Evolutionary conservation across 169 alveolate genomes (phyloP).

Genomic region (Plasmodium coatneyi): DNA sequence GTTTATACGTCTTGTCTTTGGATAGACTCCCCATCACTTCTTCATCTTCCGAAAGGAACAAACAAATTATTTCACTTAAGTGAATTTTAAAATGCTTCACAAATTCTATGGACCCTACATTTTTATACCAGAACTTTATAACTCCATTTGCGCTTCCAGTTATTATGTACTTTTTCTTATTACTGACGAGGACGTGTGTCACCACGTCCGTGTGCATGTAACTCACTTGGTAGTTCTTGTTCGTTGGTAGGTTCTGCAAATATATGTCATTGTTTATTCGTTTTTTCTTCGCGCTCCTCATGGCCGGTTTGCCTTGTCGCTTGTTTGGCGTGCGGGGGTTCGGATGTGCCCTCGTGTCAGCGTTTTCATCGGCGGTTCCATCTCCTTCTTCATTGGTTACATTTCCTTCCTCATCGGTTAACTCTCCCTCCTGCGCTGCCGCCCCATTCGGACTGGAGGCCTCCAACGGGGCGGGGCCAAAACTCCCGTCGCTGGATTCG

Average conservation of each 20-base stretch:
- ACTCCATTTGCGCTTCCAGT: constrained; percentile 97
- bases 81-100: constrained; percentile 98
- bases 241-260: constrained; percentile 87
- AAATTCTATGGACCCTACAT: constrained; percentile 94
- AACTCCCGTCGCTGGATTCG: constrained; percentile 68
- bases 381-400: neutral
- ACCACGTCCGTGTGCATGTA: constrained; percentile 92
- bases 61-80: constrained; percentile 83
- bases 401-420: neutral
- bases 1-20: constrained; percentile 87
- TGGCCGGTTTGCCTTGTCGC: neutral
- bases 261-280: constrained; percentile 82
- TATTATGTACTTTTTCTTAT: constrained; percentile 90
- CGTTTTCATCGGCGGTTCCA: neutral
- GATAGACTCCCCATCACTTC: constrained; percentile 86
- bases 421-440: neutral
- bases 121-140: constrained; percentile 97
- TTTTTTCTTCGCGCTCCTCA: constrained; percentile 14
- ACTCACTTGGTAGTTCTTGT: constrained; percentile 89
- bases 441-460: neutral
- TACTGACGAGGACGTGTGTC: constrained; percentile 89
- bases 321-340: neutral
- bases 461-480: constrained; percentile 61
- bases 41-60: constrained; percentile 87
- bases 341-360: neutral